Evolutionary conservation across 805 yeast species (phyloP).

Genomic region (Teunomyces lycoperdinae): DNA sequence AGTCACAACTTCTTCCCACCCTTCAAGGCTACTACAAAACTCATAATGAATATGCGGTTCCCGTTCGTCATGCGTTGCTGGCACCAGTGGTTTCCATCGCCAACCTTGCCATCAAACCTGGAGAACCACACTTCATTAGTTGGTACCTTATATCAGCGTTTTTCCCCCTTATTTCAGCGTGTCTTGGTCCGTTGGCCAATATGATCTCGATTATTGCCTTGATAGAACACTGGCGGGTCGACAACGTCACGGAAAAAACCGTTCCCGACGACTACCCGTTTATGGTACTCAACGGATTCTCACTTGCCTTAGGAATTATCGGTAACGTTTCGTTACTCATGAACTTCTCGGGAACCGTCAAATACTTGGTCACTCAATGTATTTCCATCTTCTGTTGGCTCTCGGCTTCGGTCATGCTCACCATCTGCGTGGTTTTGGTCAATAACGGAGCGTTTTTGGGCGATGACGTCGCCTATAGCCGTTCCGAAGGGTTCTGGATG

Average conservation of each 20-base stretch:
- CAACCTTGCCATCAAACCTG: slow-evolving; percentile 33
- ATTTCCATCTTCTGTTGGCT: slow-evolving; percentile 66
- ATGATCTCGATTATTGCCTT: slow-evolving; percentile 70
- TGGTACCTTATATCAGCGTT: slow-evolving; percentile 71
- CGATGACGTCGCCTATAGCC: slow-evolving; percentile 11
- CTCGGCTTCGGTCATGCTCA: slow-evolving; percentile 51
- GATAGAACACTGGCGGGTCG: slow-evolving; percentile 62
- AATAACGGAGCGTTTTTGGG: slow-evolving; percentile 24
- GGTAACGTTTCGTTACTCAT: slow-evolving; percentile 70
- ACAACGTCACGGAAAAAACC: slow-evolving; percentile 18
- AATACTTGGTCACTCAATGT: slow-evolving; percentile 59
- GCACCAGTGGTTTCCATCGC: slow-evolving; percentile 33
- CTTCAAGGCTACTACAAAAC: not conserved
- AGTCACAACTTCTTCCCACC: not conserved
- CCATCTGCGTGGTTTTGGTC: slow-evolving; percentile 36
- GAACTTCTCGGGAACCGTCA: slow-evolving; percentile 60
- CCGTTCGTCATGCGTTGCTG: slow-evolving; percentile 27
- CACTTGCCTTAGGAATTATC: slow-evolving; percentile 60
- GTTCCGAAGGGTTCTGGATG: slow-evolving; percentile 75
- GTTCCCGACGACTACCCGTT: slow-evolving; percentile 42
- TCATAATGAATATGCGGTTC: slow-evolving; percentile 9
- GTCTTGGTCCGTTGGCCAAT: slow-evolving; percentile 76
- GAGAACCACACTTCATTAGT: slow-evolving; percentile 31
- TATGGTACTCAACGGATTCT: slow-evolving; percentile 56
- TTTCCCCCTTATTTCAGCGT: slow-evolving; percentile 74